These are phyloP conservation scores for Pezicula neosporulosa DNA, from an alignment of 2,329 filamentous ascomycete genomes.

Conservation along the genomic window DNA sequence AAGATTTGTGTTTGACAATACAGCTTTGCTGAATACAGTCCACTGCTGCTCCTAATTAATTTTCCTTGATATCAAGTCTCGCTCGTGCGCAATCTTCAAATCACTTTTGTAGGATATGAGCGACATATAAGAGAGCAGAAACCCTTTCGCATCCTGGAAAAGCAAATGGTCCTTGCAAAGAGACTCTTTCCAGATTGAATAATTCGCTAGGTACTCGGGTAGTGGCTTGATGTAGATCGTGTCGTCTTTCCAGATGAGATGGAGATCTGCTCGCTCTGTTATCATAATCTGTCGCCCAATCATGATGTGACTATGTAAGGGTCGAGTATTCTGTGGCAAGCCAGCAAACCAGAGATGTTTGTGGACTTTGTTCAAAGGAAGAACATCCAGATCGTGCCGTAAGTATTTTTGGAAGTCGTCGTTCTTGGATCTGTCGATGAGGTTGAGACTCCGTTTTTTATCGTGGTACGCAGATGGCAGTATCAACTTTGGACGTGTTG, in stretches of 20 bases:
- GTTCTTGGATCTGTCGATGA: too few relatives aligned
- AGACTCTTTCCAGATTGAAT: conserved; percentile 22
- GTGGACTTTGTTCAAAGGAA: background rate
- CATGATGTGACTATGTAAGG: conserved; percentile 26
- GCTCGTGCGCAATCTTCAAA: conserved; percentile 29
- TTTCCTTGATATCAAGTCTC: conserved; percentile 22
- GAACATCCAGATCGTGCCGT: background rate
- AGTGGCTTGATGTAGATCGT: conserved; percentile 26
- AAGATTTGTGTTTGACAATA: conserved; percentile 7
- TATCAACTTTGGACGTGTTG: too few relatives aligned
- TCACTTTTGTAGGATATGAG: conserved; percentile 32
- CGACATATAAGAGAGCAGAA: conserved; percentile 29
- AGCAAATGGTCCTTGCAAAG: too few relatives aligned
- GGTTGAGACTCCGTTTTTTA: too few relatives aligned
- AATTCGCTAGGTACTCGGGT: conserved; percentile 19
- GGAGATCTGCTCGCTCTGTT: conserved; percentile 27
- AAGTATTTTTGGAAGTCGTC: too few relatives aligned
- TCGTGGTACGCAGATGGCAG: too few relatives aligned
- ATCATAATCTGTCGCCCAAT: conserved; percentile 25
- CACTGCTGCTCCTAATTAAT: conserved; percentile 19
- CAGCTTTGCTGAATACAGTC: conserved; percentile 15
- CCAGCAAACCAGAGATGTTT: too few relatives aligned
- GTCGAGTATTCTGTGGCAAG: background rate
- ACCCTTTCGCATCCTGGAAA: too few relatives aligned
- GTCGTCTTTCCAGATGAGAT: conserved; percentile 26